Percentiles rank a stretch among this genome's conserved stretches.
Evolutionary conservation across 768 basidiomycete species (phyloP).

Genomic region (Termitomyces sp.): DNA sequence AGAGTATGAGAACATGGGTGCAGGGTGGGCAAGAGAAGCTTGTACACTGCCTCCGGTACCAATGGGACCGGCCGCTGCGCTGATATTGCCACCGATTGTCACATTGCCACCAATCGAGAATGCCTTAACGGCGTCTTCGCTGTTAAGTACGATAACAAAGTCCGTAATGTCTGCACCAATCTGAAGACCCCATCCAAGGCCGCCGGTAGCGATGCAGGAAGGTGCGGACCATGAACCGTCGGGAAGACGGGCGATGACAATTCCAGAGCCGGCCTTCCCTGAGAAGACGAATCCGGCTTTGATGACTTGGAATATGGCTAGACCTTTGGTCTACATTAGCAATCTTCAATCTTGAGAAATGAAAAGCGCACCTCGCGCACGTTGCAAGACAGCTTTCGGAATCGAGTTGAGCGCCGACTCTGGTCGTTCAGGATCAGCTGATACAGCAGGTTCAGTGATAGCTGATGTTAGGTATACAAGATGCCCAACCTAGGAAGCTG

Average conservation of each 20-base stretch:
- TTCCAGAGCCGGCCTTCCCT: slow-evolving; percentile 89
- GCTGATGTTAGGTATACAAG: background rate
- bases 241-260: slow-evolving; percentile 88
- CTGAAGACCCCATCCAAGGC: slow-evolving; percentile 92
- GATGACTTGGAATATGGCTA: slow-evolving; percentile 92
- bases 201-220: slow-evolving; percentile 94
- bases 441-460: slow-evolving; percentile 3
- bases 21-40: slow-evolving; percentile 83
- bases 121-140: slow-evolving; percentile 91
- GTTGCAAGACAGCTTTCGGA: slow-evolving; percentile 87
- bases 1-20: slow-evolving; percentile 97
- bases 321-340: slow-evolving; percentile 41
- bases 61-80: slow-evolving; percentile 85
- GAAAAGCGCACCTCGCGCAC: slow-evolving; percentile 69
- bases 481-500: slow-evolving; percentile 75
- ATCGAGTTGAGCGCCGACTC: slow-evolving; percentile 91
- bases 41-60: slow-evolving; percentile 92
- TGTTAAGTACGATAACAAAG: slow-evolving; percentile 96
- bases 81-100: slow-evolving; percentile 88
- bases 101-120: slow-evolving; percentile 96
- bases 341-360: background rate
- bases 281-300: slow-evolving; percentile 95
- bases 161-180: slow-evolving; percentile 94
- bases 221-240: slow-evolving; percentile 98
- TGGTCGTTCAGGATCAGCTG: slow-evolving; percentile 84